phyloP scores from a whole-genome alignment of 1,139 yeast species.

The Meyerozyma elateridarum region DNA sequence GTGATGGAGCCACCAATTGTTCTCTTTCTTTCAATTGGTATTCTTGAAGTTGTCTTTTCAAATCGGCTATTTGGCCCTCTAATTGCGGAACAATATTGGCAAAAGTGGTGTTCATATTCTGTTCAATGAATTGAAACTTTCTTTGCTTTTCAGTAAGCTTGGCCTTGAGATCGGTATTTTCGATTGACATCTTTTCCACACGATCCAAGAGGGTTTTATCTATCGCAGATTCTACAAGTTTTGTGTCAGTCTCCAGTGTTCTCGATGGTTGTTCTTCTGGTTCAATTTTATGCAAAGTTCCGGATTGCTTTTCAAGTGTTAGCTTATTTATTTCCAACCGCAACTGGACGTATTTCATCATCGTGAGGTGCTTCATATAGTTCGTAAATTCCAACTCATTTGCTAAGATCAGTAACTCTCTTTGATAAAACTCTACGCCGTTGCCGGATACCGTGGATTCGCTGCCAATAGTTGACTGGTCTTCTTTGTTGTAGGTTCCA shows the following conservation, averaged over 20 bases:
- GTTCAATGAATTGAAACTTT: conserved; percentile 11
- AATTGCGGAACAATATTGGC: background rate
- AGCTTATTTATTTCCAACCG: conserved; percentile 16
- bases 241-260: conserved; percentile 4
- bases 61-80: conserved; percentile 7
- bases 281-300: conserved; percentile 4
- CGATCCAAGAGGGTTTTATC: conserved; percentile 14
- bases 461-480: conserved; percentile 1
- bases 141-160: conserved; percentile 18
- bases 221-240: conserved; percentile 1
- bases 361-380: conserved; percentile 50
- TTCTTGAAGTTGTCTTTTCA: conserved; percentile 15
- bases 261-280: conserved; percentile 1
- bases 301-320: conserved; percentile 5
- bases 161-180: conserved; percentile 6
- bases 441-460: conserved; percentile 19
- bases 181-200: conserved; percentile 6
- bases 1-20: background rate
- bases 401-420: conserved; percentile 53
- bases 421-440: conserved; percentile 42
- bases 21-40: background rate
- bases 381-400: conserved; percentile 63
- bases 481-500: background rate
- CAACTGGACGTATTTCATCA: conserved; percentile 40
- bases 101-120: background rate